Conservation (phyloP, 352 stramenopile species). For the Pythium folliculosum region DNA sequence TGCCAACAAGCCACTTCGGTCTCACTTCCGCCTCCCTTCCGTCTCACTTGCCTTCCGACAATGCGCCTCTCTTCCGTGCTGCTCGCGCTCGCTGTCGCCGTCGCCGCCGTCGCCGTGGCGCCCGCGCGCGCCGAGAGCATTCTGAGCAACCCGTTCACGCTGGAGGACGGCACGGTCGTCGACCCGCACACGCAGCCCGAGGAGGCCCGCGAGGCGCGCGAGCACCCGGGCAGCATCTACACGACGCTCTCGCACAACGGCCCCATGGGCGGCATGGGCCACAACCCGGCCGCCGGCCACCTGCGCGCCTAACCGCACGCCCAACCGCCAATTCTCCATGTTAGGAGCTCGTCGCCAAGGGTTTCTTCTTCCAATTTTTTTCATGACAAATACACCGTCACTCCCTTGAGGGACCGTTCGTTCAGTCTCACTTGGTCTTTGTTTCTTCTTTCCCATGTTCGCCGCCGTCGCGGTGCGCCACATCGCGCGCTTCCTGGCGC, state of each 20-base stretch:
- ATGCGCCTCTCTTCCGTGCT: background rate
- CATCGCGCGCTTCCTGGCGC: slow-evolving; percentile 1
- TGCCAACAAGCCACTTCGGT: too few relatives aligned
- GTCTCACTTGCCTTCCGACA: too few relatives aligned
- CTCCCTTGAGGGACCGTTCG: background rate
- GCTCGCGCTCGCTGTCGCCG: slow-evolving; percentile 1
- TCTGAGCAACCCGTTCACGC: slow-evolving; percentile 32
- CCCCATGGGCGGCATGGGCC: slow-evolving; percentile 31
- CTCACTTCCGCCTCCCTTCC: too few relatives aligned
- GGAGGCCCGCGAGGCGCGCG: slow-evolving; percentile 10
- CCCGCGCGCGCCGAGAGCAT: slow-evolving; percentile 10
- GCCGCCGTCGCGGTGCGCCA: background rate
- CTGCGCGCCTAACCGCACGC: slow-evolving; percentile 3
- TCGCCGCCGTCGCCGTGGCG: slow-evolving; percentile 13
- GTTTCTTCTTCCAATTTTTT: background rate
- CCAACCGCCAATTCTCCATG: background rate
- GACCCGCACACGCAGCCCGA: slow-evolving; percentile 29
- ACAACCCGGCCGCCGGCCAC: background rate
- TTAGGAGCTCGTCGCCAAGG: background rate
- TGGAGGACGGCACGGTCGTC: slow-evolving; percentile 32
- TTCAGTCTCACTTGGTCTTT: background rate
- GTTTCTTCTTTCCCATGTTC: background rate
- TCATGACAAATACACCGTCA: background rate
- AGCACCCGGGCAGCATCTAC: slow-evolving; percentile 29
- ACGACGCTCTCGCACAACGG: slow-evolving; percentile 33